Evolutionary conservation across 2,329 filamentous ascomycete genomes (phyloP).

Genomic region (Verticillium longisporum): DNA sequence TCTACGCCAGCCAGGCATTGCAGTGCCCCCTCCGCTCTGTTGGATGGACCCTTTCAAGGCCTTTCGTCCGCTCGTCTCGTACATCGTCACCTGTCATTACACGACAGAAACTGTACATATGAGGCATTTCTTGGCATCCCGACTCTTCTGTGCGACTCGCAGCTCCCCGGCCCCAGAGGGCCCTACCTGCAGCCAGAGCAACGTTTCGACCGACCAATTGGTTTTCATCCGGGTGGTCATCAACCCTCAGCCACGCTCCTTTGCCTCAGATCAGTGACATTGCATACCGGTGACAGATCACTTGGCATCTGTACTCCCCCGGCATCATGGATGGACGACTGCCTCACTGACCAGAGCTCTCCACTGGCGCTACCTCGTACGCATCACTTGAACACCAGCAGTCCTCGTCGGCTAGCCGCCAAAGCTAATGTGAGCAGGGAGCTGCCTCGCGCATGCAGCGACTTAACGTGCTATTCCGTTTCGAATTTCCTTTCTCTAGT

Average conservation of each 20-base stretch:
- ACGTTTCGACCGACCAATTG: background rate
- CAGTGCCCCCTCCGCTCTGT: background rate
- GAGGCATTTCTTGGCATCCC: background rate
- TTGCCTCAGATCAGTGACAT: background rate
- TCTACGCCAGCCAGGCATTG: background rate
- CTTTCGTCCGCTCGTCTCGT: background rate
- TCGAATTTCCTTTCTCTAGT: background rate
- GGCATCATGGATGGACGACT: background rate
- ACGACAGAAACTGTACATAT: background rate
- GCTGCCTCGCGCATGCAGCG: background rate
- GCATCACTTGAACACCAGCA: background rate
- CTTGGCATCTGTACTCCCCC: background rate
- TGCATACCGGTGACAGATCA: background rate
- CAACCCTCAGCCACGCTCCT: background rate
- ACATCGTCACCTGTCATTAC: background rate
- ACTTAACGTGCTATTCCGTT: background rate
- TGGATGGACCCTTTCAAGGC: too few relatives aligned
- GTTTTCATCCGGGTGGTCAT: background rate
- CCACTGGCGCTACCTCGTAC: background rate
- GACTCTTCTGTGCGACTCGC: background rate
- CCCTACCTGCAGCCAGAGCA: background rate
- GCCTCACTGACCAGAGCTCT: background rate
- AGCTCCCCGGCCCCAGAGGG: background rate
- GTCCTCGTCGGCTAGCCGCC: background rate
- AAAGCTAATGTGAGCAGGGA: background rate